These are phyloP conservation scores for Pyricularia pennisetigena DNA, from an alignment of 2,329 filamentous ascomycete genomes.

Conservation along the genomic window DNA sequence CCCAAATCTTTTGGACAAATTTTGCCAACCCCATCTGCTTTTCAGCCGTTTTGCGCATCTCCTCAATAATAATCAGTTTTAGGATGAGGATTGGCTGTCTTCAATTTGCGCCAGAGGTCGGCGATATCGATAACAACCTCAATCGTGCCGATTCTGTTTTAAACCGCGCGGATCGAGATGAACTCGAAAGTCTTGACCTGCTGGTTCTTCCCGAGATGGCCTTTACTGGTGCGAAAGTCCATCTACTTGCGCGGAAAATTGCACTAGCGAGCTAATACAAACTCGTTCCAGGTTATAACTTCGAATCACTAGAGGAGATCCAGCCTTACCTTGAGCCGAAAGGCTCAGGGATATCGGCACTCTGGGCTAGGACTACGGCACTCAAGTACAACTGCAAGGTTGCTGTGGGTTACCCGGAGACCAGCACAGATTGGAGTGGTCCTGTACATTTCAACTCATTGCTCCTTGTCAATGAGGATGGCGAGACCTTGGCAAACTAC, in stretches of 20 bases:
- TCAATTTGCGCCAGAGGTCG: constrained; percentile 64
- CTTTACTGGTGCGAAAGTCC: constrained; percentile 48
- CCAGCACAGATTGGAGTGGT: constrained; percentile 18
- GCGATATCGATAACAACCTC: constrained; percentile 61
- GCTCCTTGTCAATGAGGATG: constrained; percentile 46
- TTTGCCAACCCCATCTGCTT: neutral
- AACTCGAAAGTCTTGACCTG: constrained; percentile 57
- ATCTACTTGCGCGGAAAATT: neutral
- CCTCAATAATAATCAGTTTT: neutral
- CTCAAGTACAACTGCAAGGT: constrained; percentile 58
- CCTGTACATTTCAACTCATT: constrained; percentile 39
- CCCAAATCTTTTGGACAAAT: neutral
- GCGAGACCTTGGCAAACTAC: constrained; percentile 52
- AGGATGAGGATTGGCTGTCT: constrained; percentile 36
- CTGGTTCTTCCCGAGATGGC: constrained; percentile 69
- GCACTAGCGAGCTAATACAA: neutral
- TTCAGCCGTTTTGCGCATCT: neutral
- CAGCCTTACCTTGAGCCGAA: constrained; percentile 58
- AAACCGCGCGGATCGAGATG: constrained; percentile 33
- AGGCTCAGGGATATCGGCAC: constrained; percentile 53
- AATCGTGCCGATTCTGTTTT: constrained; percentile 57
- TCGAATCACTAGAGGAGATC: constrained; percentile 59
- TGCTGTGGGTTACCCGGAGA: constrained; percentile 66
- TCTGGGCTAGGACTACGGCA: constrained; percentile 62
- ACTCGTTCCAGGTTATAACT: constrained; percentile 57